phyloP scores from a whole-genome alignment of 441 rosid species.

The Erodium texanum region DNA sequence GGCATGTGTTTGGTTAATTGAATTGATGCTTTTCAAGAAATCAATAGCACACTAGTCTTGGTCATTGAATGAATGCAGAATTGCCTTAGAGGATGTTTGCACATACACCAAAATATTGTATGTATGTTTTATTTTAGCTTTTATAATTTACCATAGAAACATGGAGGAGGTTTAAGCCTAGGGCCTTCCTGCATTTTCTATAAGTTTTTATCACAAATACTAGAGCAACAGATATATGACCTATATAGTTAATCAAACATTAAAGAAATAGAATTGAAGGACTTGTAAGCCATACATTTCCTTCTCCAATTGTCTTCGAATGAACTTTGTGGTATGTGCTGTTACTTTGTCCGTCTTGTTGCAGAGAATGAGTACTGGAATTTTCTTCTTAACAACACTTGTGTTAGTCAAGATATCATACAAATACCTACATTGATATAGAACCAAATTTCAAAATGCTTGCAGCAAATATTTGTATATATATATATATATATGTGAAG shows the following conservation, averaged over 20 bases:
- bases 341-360: slow-evolving; percentile 90
- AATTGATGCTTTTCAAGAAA: neutral
- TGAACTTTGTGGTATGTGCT: slow-evolving; percentile 82
- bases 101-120: neutral
- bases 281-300: slow-evolving; percentile 53
- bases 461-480: neutral
- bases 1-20: neutral
- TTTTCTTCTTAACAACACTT: slow-evolving; percentile 58
- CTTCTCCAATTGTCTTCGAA: slow-evolving; percentile 85
- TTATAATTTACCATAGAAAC: neutral
- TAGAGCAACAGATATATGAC: neutral
- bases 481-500: too few relatives aligned
- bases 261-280: slow-evolving; percentile 1
- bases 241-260: slow-evolving; percentile 2
- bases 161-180: neutral
- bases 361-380: slow-evolving; percentile 72
- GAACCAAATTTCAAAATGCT: slow-evolving; percentile 20
- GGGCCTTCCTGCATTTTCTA: neutral
- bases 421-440: slow-evolving; percentile 43
- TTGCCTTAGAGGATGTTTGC: neutral
- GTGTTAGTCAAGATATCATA: slow-evolving; percentile 82
- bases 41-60: neutral
- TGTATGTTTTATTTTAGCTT: neutral
- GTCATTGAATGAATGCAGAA: neutral
- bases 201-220: neutral